Evolutionary conservation across 2,329 filamentous ascomycete genomes (phyloP), one percentile per base, ranked within the genome.

Genomic region (Cladosporium sp.): DNA sequence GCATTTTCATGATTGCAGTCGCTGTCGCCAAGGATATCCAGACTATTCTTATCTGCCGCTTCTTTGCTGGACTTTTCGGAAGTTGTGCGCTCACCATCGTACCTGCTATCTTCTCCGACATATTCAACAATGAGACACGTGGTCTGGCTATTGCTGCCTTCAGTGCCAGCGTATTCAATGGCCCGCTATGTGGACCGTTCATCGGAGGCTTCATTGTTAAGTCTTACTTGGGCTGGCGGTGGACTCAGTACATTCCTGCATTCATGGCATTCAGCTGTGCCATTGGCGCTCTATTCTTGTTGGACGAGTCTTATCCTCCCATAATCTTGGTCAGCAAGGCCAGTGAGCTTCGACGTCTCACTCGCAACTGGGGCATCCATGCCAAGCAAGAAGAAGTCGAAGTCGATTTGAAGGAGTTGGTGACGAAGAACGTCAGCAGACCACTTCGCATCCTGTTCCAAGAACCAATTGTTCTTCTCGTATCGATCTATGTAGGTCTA

Each of bases 361-460:
- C 85, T 1, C 82, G 81, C 72, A 87, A 87, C 67, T 87, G 85
- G 84, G 85, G 85, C 13, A 86, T 87, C 59, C 85, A 88, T 70
- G 85, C 85, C n/a, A 76, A 76, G 66, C 76, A 78, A 66, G 76
- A 78, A 59, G 76, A 78, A 69, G 75, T 78, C 25, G 76, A 78
- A 66, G 70, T 78, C 65, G 75, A 78, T 60, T 64, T 77, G 5
- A 72, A 71, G 30, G 76, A 78, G 63, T 70, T 78, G 34, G 51
- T 76, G 2, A 73, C 72, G 62, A 78, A 78, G 70, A 78, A 79
- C 68, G 68, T 79, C 67, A 69, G 68, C 43, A 69, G 76, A 53
- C 82, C 82, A 0, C 74, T 84, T 69, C 75, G 81, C 3, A 83
- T 83, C 68, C 74, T 84, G 5, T 79, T 83, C 69, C 80, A 79